These are phyloP conservation scores for Phytophthora kernoviae DNA, from an alignment of 352 stramenopile genomes.

Conservation along the genomic window DNA sequence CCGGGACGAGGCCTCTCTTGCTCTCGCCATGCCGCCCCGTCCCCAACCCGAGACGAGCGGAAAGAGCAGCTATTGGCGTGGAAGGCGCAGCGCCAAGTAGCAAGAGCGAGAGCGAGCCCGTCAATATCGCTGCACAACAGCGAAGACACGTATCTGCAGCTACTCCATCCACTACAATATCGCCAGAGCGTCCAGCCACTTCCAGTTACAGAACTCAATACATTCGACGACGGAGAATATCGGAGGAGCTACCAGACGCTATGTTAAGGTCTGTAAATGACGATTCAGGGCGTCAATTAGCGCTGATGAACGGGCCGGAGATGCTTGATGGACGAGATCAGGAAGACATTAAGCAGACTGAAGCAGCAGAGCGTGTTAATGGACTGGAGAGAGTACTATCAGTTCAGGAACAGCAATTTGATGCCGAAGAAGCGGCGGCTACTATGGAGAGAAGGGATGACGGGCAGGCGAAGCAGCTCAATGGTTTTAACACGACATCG, in stretches of 20 bases:
- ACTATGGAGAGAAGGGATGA: too few relatives aligned
- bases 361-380: neutral
- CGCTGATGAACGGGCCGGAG: neutral
- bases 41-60: constrained; percentile 18
- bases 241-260: constrained; percentile 1
- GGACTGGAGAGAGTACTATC: neutral
- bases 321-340: constrained; percentile 8
- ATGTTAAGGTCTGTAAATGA: neutral
- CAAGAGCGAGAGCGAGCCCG: constrained; percentile 5
- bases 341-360: neutral
- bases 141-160: constrained; percentile 3
- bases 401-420: neutral
- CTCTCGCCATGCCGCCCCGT: constrained; percentile 19
- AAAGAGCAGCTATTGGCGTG: constrained; percentile 37
- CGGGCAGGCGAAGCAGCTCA: too few relatives aligned
- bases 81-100: constrained; percentile 11
- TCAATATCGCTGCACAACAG: constrained; percentile 13
- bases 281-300: neutral
- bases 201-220: constrained; percentile 23
- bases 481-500: too few relatives aligned
- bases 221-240: constrained; percentile 6
- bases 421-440: too few relatives aligned
- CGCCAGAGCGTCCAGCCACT: constrained; percentile 5
- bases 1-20: constrained; percentile 18
- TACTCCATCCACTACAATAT: neutral